Evolutionary conservation across 257 asterid species (phyloP).

Genomic region (Eustoma russellianum): DNA sequence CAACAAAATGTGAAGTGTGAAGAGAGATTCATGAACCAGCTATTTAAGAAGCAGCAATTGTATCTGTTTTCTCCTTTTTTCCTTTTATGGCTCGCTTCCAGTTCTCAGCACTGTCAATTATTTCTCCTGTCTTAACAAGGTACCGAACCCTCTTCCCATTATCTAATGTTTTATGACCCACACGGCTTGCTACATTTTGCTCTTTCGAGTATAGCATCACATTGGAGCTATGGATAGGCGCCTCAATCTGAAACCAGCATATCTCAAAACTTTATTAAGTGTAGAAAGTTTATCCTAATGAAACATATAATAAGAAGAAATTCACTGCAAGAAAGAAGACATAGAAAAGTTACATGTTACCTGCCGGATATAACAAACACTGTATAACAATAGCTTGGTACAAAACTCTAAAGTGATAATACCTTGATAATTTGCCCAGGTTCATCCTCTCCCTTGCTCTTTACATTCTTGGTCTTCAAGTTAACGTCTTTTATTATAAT

Average conservation of each 20-base stretch:
- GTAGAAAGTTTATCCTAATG: background rate
- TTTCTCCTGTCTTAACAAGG: conserved; percentile 86
- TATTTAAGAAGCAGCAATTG: conserved; percentile 31
- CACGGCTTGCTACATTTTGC: conserved; percentile 68
- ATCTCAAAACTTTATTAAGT: background rate
- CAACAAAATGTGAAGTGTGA: conserved; percentile 1
- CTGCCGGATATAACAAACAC: background rate
- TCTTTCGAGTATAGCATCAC: conserved; percentile 97
- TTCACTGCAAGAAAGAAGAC: background rate
- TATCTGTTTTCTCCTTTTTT: conserved; percentile 42
- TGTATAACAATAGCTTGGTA: background rate
- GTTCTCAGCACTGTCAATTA: conserved; percentile 81
- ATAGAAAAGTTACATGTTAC: too few relatives aligned
- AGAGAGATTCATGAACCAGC: background rate
- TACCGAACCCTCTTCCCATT: conserved; percentile 80
- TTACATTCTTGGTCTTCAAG: conserved; percentile 93
- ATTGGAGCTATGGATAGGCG: conserved; percentile 92
- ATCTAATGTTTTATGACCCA: conserved; percentile 81
- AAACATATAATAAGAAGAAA: background rate
- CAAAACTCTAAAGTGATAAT: background rate
- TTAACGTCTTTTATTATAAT: conserved; percentile 60
- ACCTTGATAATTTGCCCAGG: conserved; percentile 92
- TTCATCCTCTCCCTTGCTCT: conserved; percentile 73
- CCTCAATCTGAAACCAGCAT: conserved; percentile 58
- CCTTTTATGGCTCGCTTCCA: conserved; percentile 66